Evolutionary conservation across 352 stramenopile genomes (phyloP).

Genomic region (Thalassiosira allenii): DNA sequence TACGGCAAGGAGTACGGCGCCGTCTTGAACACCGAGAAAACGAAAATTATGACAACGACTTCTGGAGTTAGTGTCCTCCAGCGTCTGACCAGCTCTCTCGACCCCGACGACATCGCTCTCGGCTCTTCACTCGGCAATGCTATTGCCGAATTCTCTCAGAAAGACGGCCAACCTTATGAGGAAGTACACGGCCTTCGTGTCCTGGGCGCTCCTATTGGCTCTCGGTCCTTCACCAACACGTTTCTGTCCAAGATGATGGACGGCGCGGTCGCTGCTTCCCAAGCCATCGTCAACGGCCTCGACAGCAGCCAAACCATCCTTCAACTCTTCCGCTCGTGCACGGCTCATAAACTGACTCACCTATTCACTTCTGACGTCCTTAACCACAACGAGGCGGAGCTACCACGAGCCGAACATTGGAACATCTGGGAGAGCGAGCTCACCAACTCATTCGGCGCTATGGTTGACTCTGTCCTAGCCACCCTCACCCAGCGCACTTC

Average conservation of each 20-base stretch:
- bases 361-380: slow-evolving; percentile 32
- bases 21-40: slow-evolving; percentile 37
- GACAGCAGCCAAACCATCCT: slow-evolving; percentile 28
- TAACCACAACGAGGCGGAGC: neutral
- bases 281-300: neutral
- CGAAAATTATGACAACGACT: slow-evolving; percentile 17
- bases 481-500: neutral
- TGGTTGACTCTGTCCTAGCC: neutral
- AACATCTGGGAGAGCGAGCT: slow-evolving; percentile 16
- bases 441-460: neutral
- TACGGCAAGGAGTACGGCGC: neutral
- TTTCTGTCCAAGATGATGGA: slow-evolving; percentile 2
- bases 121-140: neutral
- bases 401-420: slow-evolving; percentile 20
- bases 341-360: slow-evolving; percentile 34
- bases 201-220: slow-evolving; percentile 25
- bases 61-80: slow-evolving; percentile 2
- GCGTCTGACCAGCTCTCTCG: neutral
- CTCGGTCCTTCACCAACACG: neutral
- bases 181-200: slow-evolving; percentile 5
- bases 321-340: slow-evolving; percentile 30
- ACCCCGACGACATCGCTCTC: neutral
- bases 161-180: neutral
- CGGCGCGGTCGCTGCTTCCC: neutral
- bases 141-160: slow-evolving; percentile 6